Conservation (phyloP, 495 filamentous ascomycete species). For the Rhypophila decipiens region DNA sequence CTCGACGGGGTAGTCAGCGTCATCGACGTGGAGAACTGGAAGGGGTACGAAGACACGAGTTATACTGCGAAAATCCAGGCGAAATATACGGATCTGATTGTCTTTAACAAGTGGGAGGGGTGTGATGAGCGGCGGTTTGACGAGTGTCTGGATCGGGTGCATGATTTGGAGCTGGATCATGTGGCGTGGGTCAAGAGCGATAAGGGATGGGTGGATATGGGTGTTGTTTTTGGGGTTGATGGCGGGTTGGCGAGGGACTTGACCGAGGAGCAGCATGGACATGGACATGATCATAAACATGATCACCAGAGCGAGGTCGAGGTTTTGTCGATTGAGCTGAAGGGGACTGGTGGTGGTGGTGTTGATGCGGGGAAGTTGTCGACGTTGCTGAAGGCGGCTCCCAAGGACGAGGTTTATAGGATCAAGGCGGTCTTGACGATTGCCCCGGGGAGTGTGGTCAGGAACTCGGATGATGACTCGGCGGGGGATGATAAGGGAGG, state of each 20-base stretch:
- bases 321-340: slow-evolving; percentile 70
- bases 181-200: slow-evolving; percentile 74
- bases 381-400: slow-evolving; percentile 58
- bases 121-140: slow-evolving; percentile 69
- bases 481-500: slow-evolving; percentile 8
- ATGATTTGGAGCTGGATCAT: slow-evolving; percentile 79
- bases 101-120: slow-evolving; percentile 94
- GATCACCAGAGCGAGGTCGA: slow-evolving; percentile 79
- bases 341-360: slow-evolving; percentile 24
- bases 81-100: slow-evolving; percentile 82
- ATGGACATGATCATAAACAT: slow-evolving; percentile 35
- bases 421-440: slow-evolving; percentile 83
- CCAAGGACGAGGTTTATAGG: slow-evolving; percentile 88
- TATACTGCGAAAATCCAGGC: slow-evolving; percentile 85
- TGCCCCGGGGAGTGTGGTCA: slow-evolving; percentile 43
- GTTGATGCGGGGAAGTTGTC: slow-evolving; percentile 62
- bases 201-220: slow-evolving; percentile 64
- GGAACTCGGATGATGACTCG: slow-evolving; percentile 49
- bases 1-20: slow-evolving; percentile 90
- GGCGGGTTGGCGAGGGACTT: slow-evolving; percentile 62
- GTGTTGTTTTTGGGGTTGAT: slow-evolving; percentile 82
- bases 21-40: slow-evolving; percentile 96
- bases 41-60: slow-evolving; percentile 85
- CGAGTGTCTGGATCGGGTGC: slow-evolving; percentile 72
- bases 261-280: slow-evolving; percentile 25